These are phyloP conservation scores for Rhodotorula glutinis DNA, from an alignment of 1,284 basidiomycete species.

Conservation along the genomic window DNA sequence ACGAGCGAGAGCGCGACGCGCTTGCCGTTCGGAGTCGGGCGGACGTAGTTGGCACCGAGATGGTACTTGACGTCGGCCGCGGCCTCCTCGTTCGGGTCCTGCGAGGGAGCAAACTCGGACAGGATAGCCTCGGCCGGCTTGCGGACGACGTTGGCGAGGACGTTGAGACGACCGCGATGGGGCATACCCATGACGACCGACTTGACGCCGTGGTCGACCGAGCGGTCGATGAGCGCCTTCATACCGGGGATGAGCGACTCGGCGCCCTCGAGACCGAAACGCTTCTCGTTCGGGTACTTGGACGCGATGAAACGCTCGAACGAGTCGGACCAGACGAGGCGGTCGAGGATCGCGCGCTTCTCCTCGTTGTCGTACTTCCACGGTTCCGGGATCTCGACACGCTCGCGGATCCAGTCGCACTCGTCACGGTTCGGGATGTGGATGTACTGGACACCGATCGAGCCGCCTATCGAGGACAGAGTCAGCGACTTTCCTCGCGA, in stretches of 20 bases:
- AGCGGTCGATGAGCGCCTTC: conserved; percentile 98
- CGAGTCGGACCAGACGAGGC: conserved; percentile 98
- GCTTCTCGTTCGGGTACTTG: conserved; percentile 99
- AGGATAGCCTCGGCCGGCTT: conserved; percentile 98
- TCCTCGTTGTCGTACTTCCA: conserved; percentile 98
- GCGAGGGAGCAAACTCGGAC: conserved; percentile 86
- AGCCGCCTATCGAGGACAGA: conserved; percentile 61
- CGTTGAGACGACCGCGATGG: conserved; percentile 96
- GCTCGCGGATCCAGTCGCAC: conserved; percentile 98
- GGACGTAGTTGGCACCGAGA: conserved; percentile 96
- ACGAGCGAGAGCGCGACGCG: conserved; percentile 96
- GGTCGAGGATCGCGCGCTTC: conserved; percentile 98
- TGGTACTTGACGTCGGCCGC: conserved; percentile 99
- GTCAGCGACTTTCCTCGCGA: neutral
- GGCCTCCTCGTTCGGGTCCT: conserved; percentile 66
- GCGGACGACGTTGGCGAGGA: conserved; percentile 96
- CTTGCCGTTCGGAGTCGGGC: conserved; percentile 96
- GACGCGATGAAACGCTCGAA: conserved; percentile 98
- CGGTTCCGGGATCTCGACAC: conserved; percentile 93
- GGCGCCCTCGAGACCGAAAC: conserved; percentile 98
- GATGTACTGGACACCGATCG: conserved; percentile 93
- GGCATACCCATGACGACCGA: conserved; percentile 99
- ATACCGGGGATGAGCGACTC: conserved; percentile 97
- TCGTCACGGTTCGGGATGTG: conserved; percentile 98
- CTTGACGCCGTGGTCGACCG: conserved; percentile 93